phyloP scores from a whole-genome alignment of 108 stramenopile species.

The Cyclotella baltica region DNA sequence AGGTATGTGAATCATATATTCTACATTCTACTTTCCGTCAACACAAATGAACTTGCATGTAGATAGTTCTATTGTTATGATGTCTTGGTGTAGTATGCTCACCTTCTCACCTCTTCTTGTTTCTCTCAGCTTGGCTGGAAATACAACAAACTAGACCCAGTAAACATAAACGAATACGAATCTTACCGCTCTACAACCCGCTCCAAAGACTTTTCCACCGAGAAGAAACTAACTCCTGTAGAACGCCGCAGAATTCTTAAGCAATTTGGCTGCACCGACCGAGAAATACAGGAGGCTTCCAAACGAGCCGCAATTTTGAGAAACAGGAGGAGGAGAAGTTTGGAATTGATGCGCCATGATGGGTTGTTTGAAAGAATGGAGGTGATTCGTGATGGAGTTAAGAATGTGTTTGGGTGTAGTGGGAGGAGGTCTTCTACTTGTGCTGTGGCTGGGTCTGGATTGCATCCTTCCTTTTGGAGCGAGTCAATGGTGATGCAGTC shows the following conservation, averaged over 20 bases:
- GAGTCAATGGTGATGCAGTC: no score
- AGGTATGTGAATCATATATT: not conserved
- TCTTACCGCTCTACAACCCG: not conserved
- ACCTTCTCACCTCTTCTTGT: not conserved
- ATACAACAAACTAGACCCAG: not conserved
- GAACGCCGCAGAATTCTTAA: slow-evolving; percentile 7
- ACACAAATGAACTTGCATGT: not conserved
- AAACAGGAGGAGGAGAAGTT: not conserved
- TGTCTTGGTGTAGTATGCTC: not conserved
- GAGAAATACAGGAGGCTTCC: slow-evolving; percentile 4
- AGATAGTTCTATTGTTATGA: not conserved
- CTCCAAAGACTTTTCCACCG: not conserved
- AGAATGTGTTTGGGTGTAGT: not conserved
- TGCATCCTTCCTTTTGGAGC: slow-evolving; percentile 1
- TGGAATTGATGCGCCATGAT: slow-evolving; percentile 7
- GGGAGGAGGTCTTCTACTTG: not conserved
- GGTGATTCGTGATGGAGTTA: not conserved
- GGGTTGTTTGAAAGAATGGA: not conserved
- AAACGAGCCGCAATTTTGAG: slow-evolving; percentile 13
- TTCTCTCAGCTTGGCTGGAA: not conserved
- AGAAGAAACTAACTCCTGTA: slow-evolving; percentile 5
- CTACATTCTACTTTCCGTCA: no score
- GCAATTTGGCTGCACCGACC: not conserved
- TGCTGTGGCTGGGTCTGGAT: not conserved
- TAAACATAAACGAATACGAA: not conserved